Evolutionary conservation across 305 asterid genomes (phyloP), one percentile per base, ranked within the genome.

Genomic region (Withania somnifera): DNA sequence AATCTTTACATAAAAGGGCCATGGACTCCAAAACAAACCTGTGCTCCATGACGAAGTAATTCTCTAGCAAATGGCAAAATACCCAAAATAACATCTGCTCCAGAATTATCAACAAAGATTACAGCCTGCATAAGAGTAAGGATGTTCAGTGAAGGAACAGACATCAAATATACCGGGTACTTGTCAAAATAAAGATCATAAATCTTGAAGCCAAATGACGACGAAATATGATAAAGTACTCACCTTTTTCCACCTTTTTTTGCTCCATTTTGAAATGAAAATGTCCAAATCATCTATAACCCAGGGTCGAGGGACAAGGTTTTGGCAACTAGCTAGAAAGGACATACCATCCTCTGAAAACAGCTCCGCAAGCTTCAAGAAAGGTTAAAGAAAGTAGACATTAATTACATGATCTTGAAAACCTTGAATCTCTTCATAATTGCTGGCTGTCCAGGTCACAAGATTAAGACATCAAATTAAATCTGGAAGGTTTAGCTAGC

Each of bases 261-360:
- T 88, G 76, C 87, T 78, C 93, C 95, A 93, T 83, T 86, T 91
- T 82, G 89, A 87, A 60, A 91, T 87, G 81, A 93, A 91, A 22
- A 67, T 84, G 80, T 88, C 94, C 88, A 91, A 38, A 86, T 93
- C 96, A 86, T 93, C 97, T 66, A 91, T 88, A 69, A 92, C 97
- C 97, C 97, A 92, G 32, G 95, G 97, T 82, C 95, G 93, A 57
- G 97, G 87, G 73, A 93, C 88, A 81, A 93, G 91, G 83, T 93
- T 93, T 86, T 93, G 96, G 88, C 91, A 90, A 85, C 96, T 93
- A 85, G 97, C 97, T 82, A 88, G 94, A 81, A 91, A 93, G 81
- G 97, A 91, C 92, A 93, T 90, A 67, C 97, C 96, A 88, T 93
- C 93, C 83, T 91, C 91, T 56, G 96, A 93, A 85, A 93, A 93